Evolutionary conservation across 164 flowering plant species (phyloP).

Genomic region (Saururus chinensis): DNA sequence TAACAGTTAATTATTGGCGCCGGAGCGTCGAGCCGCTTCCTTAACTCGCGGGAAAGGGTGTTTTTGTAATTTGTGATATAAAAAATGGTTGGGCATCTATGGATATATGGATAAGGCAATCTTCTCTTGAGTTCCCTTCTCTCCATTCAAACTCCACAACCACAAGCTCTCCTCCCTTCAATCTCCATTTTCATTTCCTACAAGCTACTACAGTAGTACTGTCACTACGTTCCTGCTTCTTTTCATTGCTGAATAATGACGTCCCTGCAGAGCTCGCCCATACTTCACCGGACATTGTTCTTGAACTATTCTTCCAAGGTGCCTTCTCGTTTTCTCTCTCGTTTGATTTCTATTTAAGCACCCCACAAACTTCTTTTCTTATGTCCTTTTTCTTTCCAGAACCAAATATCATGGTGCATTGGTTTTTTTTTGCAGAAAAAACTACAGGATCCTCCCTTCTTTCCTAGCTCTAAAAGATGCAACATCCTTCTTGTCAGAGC

Average conservation of each 20-base stretch:
- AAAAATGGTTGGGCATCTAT: not conserved
- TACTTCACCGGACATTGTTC: slow-evolving; percentile 25
- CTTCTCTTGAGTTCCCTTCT: not conserved
- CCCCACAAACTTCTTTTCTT: not conserved
- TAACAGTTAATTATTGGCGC: too few relatives aligned
- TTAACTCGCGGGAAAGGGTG: not conserved
- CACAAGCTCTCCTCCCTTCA: not conserved
- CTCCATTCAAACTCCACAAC: not conserved
- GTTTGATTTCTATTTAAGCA: not conserved
- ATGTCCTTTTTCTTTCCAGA: not conserved
- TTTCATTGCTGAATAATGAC: slow-evolving; percentile 24
- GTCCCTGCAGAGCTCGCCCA: slow-evolving; percentile 34
- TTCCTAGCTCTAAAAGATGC: slow-evolving; percentile 23
- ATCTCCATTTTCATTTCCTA: too few relatives aligned
- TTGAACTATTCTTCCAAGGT: slow-evolving; percentile 38
- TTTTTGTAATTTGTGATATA: not conserved
- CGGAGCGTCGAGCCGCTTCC: too few relatives aligned
- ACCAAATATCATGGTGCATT: not conserved
- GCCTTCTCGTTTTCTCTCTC: slow-evolving; percentile 1
- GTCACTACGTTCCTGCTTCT: not conserved
- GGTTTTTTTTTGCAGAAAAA: slow-evolving; percentile 17
- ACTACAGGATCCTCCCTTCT: slow-evolving; percentile 15
- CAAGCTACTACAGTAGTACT: too few relatives aligned
- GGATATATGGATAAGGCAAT: slow-evolving; percentile 1
- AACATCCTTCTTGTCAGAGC: slow-evolving; percentile 29